Base-by-base conservation (phyloP, 805 yeast genomes). In the Clavispora santaluciae region DNA sequence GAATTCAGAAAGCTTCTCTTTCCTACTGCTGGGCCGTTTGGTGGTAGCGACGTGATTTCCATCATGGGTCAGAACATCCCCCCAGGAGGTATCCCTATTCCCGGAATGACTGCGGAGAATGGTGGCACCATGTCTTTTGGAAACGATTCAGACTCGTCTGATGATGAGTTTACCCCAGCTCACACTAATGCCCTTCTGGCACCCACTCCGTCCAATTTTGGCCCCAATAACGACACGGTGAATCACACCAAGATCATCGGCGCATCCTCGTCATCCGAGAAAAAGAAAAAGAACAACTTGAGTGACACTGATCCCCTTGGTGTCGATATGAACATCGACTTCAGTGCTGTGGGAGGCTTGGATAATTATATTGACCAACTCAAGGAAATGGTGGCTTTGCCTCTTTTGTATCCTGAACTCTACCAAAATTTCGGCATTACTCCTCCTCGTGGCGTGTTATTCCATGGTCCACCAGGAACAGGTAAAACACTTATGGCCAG, bases 401-500 rank as follows among this genome's bases (percentile, higher is more conserved):
- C 99, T 0, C 68, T 93, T 48, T 64, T 90, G 40, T 93, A 93
- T 53, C 99, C 99, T 1, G 99, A 93, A 59, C 75, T 93, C 8
- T 93, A 91, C 57, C 85, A 88, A 49, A 81, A 81, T 58, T 93
- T 93, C 56, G 82, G 81, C 42, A 88, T 91, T 25, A 87, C 96
- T 0, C 98, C 99, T 1, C 99, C 99, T 15, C 72, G 99, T 49
- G 99, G 99, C 46, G 99, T 93, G 1, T 64, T 93, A 41, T 93
- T 93, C 65, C 99, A 93, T 63, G 99, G 99, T 35, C 99, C 99
- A 4, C 99, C 99, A 3, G 99, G 99, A 49, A 93, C 99, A 0
- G 99, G 99, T 74, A 93, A 93, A 60, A 93, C 99, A 0, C 73
- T 93, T 39, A 88, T 93, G 96, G 99, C 99, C 0, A 70, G 99